phyloP scores from a whole-genome alignment of 345 rosid genomes.

The Iberis pinnata region DNA sequence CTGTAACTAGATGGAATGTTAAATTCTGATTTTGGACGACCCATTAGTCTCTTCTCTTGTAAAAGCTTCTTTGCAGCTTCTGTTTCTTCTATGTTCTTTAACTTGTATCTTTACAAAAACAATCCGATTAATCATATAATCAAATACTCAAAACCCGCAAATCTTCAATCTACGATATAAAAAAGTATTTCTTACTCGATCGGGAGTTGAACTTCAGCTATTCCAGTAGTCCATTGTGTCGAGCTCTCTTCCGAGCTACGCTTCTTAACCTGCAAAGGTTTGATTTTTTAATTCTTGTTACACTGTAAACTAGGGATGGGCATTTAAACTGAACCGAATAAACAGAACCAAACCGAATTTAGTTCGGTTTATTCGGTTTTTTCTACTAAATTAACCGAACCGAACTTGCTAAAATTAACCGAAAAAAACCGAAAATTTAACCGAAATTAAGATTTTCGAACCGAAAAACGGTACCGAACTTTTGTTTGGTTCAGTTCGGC shows the following conservation, averaged over 20 bases:
- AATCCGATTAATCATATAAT: background rate
- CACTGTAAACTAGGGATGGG: too few species aligned
- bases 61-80: constrained; percentile 98
- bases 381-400: too few species aligned
- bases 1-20: constrained; percentile 90
- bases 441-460: too few species aligned
- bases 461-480: too few species aligned
- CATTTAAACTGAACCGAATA: too few species aligned
- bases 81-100: constrained; percentile 91
- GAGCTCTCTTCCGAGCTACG: constrained; percentile 95
- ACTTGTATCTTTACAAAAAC: constrained; percentile 53
- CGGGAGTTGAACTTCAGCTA: constrained; percentile 94
- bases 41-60: constrained; percentile 83
- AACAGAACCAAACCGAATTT: too few species aligned
- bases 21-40: constrained; percentile 58
- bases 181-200: constrained; percentile 56
- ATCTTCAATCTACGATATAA: background rate
- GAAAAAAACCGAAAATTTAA: too few species aligned
- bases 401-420: too few species aligned
- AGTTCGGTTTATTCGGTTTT: too few species aligned
- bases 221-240: constrained; percentile 98
- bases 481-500: too few species aligned
- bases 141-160: background rate
- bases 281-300: too few species aligned
- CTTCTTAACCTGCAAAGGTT: constrained; percentile 48